Evolutionary conservation across 164 flowering plant species (phyloP), one percentile per base, ranked within the genome.

Genomic region (Magnolia officinalis): DNA sequence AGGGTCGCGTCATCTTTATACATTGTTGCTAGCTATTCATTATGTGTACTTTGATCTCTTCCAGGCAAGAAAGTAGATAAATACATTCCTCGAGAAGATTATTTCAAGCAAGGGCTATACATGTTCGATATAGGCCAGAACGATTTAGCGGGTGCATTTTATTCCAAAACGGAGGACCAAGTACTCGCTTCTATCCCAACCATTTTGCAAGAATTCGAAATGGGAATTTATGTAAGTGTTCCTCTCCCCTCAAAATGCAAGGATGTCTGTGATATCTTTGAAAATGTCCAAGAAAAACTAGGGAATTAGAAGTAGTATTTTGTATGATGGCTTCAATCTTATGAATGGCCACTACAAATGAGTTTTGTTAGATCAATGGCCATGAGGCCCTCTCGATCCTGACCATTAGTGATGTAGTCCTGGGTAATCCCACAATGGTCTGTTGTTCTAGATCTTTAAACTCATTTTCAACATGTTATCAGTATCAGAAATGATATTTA

Each of bases 41-140:
- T 65, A 21, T 2, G 26, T 66, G 14, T 66, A 24, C 51, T 68
- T 19, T 68, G 16, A 29, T 31, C 31, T 37, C 50, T 31, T 80
- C 74, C 84, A 96, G 99, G 90, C 23, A 88, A 75, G 76, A 90
- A 84, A 72, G 55, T 76, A 61, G 81, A 78, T 7, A 92, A 86
- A 80, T 91, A 84, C 71, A 64, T 96, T n/a, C 99, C 99, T 0
- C 70, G 72, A 20, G 80, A 80, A 80, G 88, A 88, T 29, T 86
- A 71, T 72, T 96, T 96, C 72, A 72, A 31, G 50, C 88, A 85
- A 79, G 97, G 87, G 23, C 89, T 96, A 16, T 96, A 91, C 86
- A 94, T 86, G 92, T 90, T 96, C 59, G 99, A 96, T 78, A 90
- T 96, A 70, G 98, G 98, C 74, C 99, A 94, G 85, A 96, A 96